Evolutionary conservation across 495 filamentous ascomycete species (phyloP).

Genomic region (Lindgomyces ingoldianus): DNA sequence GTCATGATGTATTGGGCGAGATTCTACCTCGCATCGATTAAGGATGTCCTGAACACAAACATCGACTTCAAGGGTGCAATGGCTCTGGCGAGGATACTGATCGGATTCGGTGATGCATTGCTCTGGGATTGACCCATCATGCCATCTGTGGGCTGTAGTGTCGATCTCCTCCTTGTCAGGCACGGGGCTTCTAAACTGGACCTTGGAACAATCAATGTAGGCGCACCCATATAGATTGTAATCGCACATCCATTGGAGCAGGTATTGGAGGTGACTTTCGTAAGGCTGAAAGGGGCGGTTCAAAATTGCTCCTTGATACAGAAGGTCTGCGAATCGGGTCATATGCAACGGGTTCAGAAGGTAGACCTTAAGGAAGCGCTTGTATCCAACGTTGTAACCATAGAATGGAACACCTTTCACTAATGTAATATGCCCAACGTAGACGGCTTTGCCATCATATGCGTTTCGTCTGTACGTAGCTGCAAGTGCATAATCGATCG

Average conservation of each 20-base stretch:
- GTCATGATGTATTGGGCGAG: constrained; percentile 80
- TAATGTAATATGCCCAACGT: constrained; percentile 85
- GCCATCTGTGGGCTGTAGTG: constrained; percentile 69
- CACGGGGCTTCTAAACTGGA: constrained; percentile 72
- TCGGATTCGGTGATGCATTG: constrained; percentile 59
- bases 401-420: constrained; percentile 96
- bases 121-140: constrained; percentile 65
- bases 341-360: constrained; percentile 81
- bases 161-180: constrained; percentile 64
- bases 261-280: constrained; percentile 87
- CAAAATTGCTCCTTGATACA: constrained; percentile 84
- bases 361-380: constrained; percentile 91
- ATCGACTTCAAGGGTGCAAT: constrained; percentile 87
- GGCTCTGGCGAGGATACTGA: constrained; percentile 71
- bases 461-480: constrained; percentile 76
- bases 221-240: constrained; percentile 94
- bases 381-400: constrained; percentile 89
- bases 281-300: constrained; percentile 82
- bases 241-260: constrained; percentile 96
- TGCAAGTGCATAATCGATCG: constrained; percentile 83
- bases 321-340: constrained; percentile 77
- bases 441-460: constrained; percentile 65
- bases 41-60: constrained; percentile 84
- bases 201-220: constrained; percentile 71
- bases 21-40: constrained; percentile 71